Base-by-base conservation (phyloP, 441 rosid species). In the Flueggea neowawraea region DNA sequence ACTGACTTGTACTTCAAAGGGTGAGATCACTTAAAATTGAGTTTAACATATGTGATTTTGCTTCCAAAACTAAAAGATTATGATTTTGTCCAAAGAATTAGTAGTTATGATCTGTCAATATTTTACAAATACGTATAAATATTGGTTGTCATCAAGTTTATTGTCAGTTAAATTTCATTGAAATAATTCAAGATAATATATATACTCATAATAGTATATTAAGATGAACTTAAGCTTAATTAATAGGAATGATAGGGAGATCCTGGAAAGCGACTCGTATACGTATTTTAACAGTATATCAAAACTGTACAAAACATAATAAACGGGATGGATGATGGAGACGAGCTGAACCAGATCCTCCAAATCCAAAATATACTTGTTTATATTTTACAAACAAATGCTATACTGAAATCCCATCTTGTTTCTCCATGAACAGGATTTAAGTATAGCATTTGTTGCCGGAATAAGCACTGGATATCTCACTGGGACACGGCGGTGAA, bases 381-480 rank as follows among this genome's bases (percentile, higher is more conserved):
- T 62, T 11, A 11, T 54, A 16, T 33, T 31, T 15, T 28, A 9
- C 11, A 49, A 15, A 54, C 15, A 39, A 58, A 67, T 67, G 63
- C 69, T 59, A 72, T 15, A 32, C 57, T 39, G 43, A 59, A 72
- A 63, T 51, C 69, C 69, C 62, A 67, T 58, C 28, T 57, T 44
- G 14, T 28, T 31, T 31, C 12, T 31, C 22, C 31, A 5, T 6
- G 1, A 54, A 15, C 57, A 51, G 57, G 71, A 66, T 74, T 71
- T 50, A 87, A 68, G 80, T 76, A 61, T 82, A 78, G 80, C 85
- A 75, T 75, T 81, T 84, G 75, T 77, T 71, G 52, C 85, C 65
- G 44, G 94, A 78, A 63, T 73, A 81, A 61, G 84, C 66, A n/a
- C 86, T 73, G 50, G 89, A 79, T 52, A 80, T 79, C 61, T 82